Conservation (phyloP, 2,329 filamentous ascomycete species). For the Verticillium zaregamsianum region DNA sequence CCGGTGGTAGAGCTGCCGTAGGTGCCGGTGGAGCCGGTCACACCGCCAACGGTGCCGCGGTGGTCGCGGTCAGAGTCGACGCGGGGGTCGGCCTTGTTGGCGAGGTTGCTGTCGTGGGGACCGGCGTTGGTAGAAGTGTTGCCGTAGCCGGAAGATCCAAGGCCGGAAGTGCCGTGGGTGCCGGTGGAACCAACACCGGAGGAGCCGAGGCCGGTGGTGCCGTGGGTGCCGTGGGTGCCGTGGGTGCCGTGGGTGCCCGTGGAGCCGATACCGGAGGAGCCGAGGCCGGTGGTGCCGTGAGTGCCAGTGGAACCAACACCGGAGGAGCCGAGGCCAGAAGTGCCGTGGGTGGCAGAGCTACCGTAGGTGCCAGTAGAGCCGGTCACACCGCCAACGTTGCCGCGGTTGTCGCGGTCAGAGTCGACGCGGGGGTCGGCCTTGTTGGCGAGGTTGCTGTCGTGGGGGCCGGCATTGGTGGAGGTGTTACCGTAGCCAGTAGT, state of each 20-base stretch:
- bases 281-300: conserved; percentile 24
- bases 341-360: conserved; percentile 14
- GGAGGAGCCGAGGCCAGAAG: too few relatives aligned
- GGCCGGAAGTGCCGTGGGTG: conserved; percentile 31
- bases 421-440: conserved; percentile 45
- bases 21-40: conserved; percentile 14
- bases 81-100: conserved; percentile 51
- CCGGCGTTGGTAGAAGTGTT: conserved; percentile 22
- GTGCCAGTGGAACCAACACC: conserved; percentile 18
- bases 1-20: conserved; percentile 11
- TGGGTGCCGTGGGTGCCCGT: background rate
- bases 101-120: conserved; percentile 40
- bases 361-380: conserved; percentile 11
- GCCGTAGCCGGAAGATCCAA: conserved; percentile 3
- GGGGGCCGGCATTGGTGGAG: conserved; percentile 26
- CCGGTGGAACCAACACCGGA: conserved; percentile 2
- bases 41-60: conserved; percentile 22
- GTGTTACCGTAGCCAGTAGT: conserved; percentile 18
- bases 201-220: conserved; percentile 30
- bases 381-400: conserved; percentile 5
- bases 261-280: background rate
- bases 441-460: conserved; percentile 35
- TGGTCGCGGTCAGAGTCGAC: conserved; percentile 49
- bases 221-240: conserved; percentile 27
- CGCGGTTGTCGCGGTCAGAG: conserved; percentile 33